phyloP scores from a whole-genome alignment of 192 early-diverging fungal species.

The Jimgerdemannia lactiflua region DNA sequence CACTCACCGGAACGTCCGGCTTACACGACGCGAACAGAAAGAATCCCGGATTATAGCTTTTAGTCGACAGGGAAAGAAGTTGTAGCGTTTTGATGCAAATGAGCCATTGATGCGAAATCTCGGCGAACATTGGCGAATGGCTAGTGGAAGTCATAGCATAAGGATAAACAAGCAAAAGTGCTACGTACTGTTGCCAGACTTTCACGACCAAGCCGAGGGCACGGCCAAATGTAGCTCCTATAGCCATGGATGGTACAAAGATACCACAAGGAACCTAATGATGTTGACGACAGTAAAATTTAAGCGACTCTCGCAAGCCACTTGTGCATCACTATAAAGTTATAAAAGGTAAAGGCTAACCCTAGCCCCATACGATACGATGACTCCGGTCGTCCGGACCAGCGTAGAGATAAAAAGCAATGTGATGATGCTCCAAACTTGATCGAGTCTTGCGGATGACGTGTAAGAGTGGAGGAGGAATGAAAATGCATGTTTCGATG shows the following conservation, averaged over 20 bases:
- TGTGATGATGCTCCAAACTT: slow-evolving; percentile 33
- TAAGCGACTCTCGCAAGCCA: background rate
- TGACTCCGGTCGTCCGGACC: slow-evolving; percentile 48
- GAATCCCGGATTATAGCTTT: slow-evolving; percentile 49
- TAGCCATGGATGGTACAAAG: slow-evolving; percentile 85
- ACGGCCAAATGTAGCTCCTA: slow-evolving; percentile 92
- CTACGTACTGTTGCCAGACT: slow-evolving; percentile 56
- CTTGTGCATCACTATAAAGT: background rate
- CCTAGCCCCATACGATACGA: slow-evolving; percentile 58
- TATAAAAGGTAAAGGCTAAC: slow-evolving; percentile 8
- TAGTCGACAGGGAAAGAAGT: slow-evolving; percentile 20
- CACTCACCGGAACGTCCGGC: slow-evolving; percentile 64
- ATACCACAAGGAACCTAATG: slow-evolving; percentile 76
- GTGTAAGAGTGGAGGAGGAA: slow-evolving; percentile 1
- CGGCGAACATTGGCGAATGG: too few relatives aligned
- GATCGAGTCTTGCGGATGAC: slow-evolving; percentile 6
- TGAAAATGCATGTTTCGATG: too few relatives aligned
- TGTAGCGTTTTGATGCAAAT: slow-evolving; percentile 1
- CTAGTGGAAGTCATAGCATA: background rate
- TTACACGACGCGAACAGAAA: slow-evolving; percentile 64
- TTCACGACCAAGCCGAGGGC: slow-evolving; percentile 84
- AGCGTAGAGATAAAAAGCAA: slow-evolving; percentile 54
- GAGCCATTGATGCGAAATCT: too few relatives aligned
- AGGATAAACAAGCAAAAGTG: background rate
- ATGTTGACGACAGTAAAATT: background rate